Evolutionary conservation across 768 basidiomycete genomes (phyloP).

Genomic region (Lactarius tabidus): DNA sequence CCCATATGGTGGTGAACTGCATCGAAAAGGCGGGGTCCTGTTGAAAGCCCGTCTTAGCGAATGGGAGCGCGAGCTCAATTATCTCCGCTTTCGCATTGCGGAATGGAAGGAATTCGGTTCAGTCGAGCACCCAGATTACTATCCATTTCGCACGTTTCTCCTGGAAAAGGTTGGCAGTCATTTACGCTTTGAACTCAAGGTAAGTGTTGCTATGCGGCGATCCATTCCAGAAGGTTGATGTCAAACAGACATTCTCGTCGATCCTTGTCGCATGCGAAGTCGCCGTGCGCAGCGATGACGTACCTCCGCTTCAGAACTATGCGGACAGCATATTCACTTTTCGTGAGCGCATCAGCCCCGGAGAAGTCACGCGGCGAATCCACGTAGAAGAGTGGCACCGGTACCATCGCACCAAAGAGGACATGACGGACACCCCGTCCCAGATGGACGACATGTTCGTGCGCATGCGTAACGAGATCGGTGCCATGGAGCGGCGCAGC

Average conservation of each 20-base stretch:
- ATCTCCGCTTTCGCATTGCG: conserved; percentile 25
- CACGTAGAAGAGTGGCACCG: conserved; percentile 21
- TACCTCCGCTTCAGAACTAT: conserved; percentile 9
- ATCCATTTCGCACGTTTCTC: conserved; percentile 19
- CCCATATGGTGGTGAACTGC: conserved; percentile 22
- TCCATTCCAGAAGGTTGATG: background rate
- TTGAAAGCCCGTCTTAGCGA: conserved; percentile 22
- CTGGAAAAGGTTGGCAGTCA: conserved; percentile 20
- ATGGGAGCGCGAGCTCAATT: conserved; percentile 26
- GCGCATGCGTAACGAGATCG: conserved; percentile 19
- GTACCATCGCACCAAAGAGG: conserved; percentile 1
- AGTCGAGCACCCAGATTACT: conserved; percentile 21
- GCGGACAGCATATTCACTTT: conserved; percentile 15
- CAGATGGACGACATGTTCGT: conserved; percentile 24
- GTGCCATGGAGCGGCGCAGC: conserved; percentile 16
- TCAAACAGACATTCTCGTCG: conserved; percentile 18
- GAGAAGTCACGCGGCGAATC: conserved; percentile 21
- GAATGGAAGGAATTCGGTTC: conserved; percentile 24
- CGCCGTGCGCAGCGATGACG: conserved; percentile 16
- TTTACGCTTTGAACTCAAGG: conserved; percentile 24
- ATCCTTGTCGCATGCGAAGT: conserved; percentile 24
- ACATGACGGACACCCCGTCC: background rate
- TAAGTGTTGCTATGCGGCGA: background rate
- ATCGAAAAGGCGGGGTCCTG: conserved; percentile 18
- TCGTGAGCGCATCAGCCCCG: conserved; percentile 22